phyloP scores from a whole-genome alignment of 23 red algal genomes.

The Gracilaria vermiculophylla region DNA sequence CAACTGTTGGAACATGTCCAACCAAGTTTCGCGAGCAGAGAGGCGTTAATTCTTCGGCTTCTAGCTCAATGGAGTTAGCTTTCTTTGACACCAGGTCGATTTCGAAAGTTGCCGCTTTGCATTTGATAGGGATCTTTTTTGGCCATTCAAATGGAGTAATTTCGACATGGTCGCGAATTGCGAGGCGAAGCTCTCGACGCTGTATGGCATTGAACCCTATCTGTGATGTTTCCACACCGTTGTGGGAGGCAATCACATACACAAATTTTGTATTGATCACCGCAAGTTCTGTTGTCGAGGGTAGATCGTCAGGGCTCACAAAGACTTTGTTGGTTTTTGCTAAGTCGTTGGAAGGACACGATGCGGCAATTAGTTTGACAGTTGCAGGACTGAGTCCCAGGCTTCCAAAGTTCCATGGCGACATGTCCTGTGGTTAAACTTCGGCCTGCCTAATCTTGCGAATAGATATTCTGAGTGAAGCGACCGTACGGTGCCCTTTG shows the following conservation, averaged over 20 bases:
- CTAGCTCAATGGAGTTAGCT: conserved; percentile 33
- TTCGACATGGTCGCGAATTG: conserved; percentile 74
- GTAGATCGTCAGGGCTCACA: conserved; percentile 48
- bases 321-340: conserved; percentile 51
- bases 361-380: conserved; percentile 33
- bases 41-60: conserved; percentile 69
- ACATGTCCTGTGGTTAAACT: conserved; percentile 2
- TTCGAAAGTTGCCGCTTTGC: conserved; percentile 82
- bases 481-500: neutral
- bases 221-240: conserved; percentile 41
- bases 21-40: conserved; percentile 42
- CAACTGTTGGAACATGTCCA: conserved; percentile 55
- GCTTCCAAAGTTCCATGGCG: conserved; percentile 53
- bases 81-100: conserved; percentile 69
- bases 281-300: conserved; percentile 14
- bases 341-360: conserved; percentile 57
- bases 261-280: conserved; percentile 42
- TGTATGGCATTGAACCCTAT: conserved; percentile 88
- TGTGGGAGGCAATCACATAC: conserved; percentile 52
- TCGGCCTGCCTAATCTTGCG: neutral
- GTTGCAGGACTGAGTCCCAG: conserved; percentile 19
- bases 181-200: conserved; percentile 83
- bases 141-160: conserved; percentile 63
- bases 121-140: conserved; percentile 21
- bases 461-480: neutral